Percentiles rank a stretch among this genome's conserved stretches.
Evolutionary conservation across 208 protist species (phyloP).

Genomic region (Zelonia costaricensis): DNA sequence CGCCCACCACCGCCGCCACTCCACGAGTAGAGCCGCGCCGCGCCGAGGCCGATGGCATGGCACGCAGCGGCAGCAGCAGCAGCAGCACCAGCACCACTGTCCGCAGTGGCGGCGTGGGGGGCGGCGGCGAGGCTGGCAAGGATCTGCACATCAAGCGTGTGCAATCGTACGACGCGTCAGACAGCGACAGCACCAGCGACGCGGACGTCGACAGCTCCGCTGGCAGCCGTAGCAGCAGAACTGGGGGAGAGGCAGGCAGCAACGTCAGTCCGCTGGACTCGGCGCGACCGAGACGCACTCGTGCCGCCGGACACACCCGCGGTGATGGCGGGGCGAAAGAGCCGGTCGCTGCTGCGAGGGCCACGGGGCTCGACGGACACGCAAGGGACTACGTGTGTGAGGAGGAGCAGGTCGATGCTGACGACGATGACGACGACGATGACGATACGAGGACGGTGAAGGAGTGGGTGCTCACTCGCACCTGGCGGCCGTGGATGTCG

Average conservation of each 20-base stretch:
- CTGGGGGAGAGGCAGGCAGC: too few species aligned
- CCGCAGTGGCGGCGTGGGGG: not conserved
- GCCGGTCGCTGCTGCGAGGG: too few species aligned
- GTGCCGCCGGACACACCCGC: too few species aligned
- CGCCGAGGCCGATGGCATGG: too few species aligned
- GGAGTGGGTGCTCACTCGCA: not conserved
- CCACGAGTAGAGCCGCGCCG: too few species aligned
- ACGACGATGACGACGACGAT: not conserved
- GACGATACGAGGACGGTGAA: too few species aligned
- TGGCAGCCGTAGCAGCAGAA: not conserved
- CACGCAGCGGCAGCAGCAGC: not conserved
- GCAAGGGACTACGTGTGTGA: too few species aligned
- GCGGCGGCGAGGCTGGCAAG: not conserved
- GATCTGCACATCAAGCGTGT: not conserved
- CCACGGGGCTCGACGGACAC: too few species aligned
- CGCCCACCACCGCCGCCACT: too few species aligned
- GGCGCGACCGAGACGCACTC: too few species aligned
- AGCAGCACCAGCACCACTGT: not conserved
- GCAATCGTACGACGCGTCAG: not conserved
- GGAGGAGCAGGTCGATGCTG: not conserved
- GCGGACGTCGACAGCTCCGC: not conserved
- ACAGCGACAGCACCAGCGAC: not conserved
- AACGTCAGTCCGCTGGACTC: too few species aligned
- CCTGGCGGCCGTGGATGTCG: slow-evolving; percentile 6
- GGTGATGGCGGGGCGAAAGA: too few species aligned